Percentiles rank a stretch among this genome's conserved stretches.
Evolutionary conservation across 2,329 filamentous ascomycete species (phyloP).

Genomic region (Sclerotinia minor): DNA sequence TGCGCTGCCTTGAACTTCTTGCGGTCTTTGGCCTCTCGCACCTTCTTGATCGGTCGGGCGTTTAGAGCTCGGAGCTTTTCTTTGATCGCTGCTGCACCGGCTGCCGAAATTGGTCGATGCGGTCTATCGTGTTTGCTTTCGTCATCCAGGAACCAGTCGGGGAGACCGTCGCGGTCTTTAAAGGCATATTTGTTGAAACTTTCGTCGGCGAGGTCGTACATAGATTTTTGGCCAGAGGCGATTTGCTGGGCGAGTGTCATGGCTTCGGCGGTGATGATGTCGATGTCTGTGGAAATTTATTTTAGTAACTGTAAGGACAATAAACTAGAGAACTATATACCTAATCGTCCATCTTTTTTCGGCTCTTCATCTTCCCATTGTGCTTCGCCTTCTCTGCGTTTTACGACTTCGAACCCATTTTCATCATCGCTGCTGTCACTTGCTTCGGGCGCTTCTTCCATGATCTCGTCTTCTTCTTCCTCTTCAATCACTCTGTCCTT

Average conservation of each 20-base stretch:
- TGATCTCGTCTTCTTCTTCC: conserved; percentile 39
- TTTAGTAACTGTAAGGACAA: conserved; percentile 29
- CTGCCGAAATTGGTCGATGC: conserved; percentile 87
- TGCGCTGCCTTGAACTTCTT: conserved; percentile 97
- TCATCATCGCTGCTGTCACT: conserved; percentile 43
- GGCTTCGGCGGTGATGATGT: conserved; percentile 98
- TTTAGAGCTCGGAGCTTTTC: conserved; percentile 92
- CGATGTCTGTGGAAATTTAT: conserved; percentile 64
- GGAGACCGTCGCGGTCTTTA: conserved; percentile 86
- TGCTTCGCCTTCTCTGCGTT: conserved; percentile 48
- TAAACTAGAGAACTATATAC: conserved; percentile 43
- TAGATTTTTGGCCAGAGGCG: conserved; percentile 80
- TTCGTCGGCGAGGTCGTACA: conserved; percentile 80
- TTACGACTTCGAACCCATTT: conserved; percentile 64
- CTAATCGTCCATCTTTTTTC: conserved; percentile 61
- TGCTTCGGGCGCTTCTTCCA: conserved; percentile 29
- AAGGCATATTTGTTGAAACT: conserved; percentile 91
- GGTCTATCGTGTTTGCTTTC: conserved; percentile 79
- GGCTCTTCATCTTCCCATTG: conserved; percentile 69
- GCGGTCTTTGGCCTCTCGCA: conserved; percentile 89
- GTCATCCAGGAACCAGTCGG: conserved; percentile 98
- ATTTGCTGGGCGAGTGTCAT: conserved; percentile 96
- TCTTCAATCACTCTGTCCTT: conserved; percentile 31
- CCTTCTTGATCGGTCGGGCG: conserved; percentile 97
- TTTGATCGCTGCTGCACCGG: conserved; percentile 86